Conservation (phyloP, 169 alveolate genomes). For the Hammondia hammondi region DNA sequence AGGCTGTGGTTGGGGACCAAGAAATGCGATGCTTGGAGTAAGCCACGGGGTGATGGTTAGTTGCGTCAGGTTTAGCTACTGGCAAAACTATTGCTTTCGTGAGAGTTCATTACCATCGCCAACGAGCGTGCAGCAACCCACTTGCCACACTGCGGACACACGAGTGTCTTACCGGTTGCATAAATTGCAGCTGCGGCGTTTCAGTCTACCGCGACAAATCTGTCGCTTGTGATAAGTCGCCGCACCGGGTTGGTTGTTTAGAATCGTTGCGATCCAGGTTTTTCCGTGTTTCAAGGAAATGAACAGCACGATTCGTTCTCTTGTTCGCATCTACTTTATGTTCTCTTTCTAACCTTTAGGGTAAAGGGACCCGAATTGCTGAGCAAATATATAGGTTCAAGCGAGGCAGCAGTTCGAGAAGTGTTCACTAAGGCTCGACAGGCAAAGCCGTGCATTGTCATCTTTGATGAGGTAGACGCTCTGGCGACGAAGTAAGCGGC, state of each 20-base stretch:
- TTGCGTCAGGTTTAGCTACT: no score
- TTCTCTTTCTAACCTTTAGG: conserved; percentile 21
- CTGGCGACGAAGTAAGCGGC: conserved; percentile 77
- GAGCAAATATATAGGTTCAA: conserved; percentile 98
- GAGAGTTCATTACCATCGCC: no score
- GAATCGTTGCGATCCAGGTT: no score
- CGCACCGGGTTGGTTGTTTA: no score
- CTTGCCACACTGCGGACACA: no score
- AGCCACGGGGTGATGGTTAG: neutral
- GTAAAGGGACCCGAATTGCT: conserved; percentile 90
- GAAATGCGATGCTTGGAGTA: conserved; percentile 70
- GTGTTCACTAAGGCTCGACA: conserved; percentile 96
- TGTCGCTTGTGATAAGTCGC: no score
- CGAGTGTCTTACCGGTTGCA: no score
- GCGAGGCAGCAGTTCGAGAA: conserved; percentile 96
- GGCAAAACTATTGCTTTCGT: no score
- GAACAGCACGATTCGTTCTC: neutral
- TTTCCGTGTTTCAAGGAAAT: no score
- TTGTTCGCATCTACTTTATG: neutral
- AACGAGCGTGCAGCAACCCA: no score
- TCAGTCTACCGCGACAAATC: no score
- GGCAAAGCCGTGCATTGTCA: conserved; percentile 97
- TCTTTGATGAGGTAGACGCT: conserved; percentile 99
- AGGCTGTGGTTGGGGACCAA: conserved; percentile 92
- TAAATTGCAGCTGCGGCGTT: no score